Base-by-base conservation (phyloP, 345 rosid genomes). In the Luvunga scandens region DNA sequence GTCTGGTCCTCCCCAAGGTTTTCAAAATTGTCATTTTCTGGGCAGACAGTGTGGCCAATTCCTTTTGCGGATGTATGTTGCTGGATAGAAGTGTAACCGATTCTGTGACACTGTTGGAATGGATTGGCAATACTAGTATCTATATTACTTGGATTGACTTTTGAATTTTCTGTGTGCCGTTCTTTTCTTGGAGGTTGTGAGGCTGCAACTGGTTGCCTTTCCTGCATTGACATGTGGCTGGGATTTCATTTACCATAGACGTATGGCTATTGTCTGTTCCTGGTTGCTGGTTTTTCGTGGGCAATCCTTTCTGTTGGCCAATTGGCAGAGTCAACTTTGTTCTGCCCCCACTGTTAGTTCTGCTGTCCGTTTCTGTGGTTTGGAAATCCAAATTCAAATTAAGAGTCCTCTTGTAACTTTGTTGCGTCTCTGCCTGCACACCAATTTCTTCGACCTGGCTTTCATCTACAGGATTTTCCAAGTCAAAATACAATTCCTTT, bases 401-500 rank as follows among this genome's bases (percentile, higher is more conserved):
- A 53, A 57, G 74, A 71, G 63, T 30, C 67, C 59, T 69, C 48
- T 48, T 39, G 66, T 36, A 33, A 42, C 72, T 63, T 27, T 78
- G 72, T 24, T 9, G 72, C 83, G 60, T 82, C 65, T 81, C 83
- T 55, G 79, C 80, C 69, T 74, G 85, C 81, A 77, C 83, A 66
- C 56, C 72, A 63, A 62, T 65, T 34, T 45, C 72, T 71, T 69
- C 71, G 21, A 33, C 72, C 33, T 38, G 69, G 56, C 68, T 59
- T 63, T 33, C 79, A 77, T 78, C 83, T 50, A 77, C 75, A 66
- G 63, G 31, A 31, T 82, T 86, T 84, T 88, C 93, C 78, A 77
- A 71, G 73, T 88, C 90, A 80, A 92, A 93, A 74, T 80, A 80
- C 84, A 94, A 81, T 75, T 75, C 84, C 76, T 87, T 91, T 77